Percentiles rank a stretch among this genome's conserved stretches.
Evolutionary conservation across 2,329 filamentous ascomycete species (phyloP).

Genomic region (Fusarium subtropicale): DNA sequence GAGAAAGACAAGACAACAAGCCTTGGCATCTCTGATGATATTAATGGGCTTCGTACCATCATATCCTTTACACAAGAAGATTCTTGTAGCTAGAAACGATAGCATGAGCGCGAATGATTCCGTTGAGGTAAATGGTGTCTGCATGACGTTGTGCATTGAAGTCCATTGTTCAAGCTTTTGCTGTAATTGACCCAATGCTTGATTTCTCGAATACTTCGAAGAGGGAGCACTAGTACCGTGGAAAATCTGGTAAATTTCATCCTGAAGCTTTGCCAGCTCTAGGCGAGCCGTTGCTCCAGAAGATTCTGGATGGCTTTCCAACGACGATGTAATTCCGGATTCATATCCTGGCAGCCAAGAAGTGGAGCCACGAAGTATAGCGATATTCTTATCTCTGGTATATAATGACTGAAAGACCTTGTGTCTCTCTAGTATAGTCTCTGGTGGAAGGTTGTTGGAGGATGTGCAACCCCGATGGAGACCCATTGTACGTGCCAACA

Average conservation of each 20-base stretch:
- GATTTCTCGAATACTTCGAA: conserved; percentile 8
- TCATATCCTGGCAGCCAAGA: conserved; percentile 40
- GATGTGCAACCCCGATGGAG: conserved; percentile 41
- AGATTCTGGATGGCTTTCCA: conserved; percentile 10
- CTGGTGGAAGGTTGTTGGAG: conserved; percentile 4
- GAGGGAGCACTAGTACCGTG: conserved; percentile 28
- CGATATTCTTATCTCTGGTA: conserved; percentile 42
- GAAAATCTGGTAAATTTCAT: conserved; percentile 40
- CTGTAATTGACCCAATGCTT: conserved; percentile 29
- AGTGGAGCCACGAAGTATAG: conserved; percentile 40
- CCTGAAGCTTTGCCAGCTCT: conserved; percentile 42
- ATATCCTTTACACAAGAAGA: conserved; percentile 30
- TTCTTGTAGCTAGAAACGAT: conserved; percentile 42
- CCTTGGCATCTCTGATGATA: conserved; percentile 37
- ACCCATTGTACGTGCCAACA: conserved; percentile 45
- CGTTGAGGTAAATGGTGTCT: conserved; percentile 13
- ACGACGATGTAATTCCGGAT: conserved; percentile 8
- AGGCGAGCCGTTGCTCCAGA: conserved; percentile 27
- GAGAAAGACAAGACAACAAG: conserved; percentile 43
- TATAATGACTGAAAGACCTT: conserved; percentile 45
- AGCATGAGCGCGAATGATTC: conserved; percentile 30
- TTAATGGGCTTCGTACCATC: conserved; percentile 14
- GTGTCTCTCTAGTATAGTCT: conserved; percentile 35
- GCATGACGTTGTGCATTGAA: conserved; percentile 28
- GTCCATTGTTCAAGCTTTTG: conserved; percentile 43